A percentile compares a stretch with the other conserved stretches of the same genome.
phyloP scores from a whole-genome alignment of 345 rosid genomes.

The Rhizophora apiculata region DNA sequence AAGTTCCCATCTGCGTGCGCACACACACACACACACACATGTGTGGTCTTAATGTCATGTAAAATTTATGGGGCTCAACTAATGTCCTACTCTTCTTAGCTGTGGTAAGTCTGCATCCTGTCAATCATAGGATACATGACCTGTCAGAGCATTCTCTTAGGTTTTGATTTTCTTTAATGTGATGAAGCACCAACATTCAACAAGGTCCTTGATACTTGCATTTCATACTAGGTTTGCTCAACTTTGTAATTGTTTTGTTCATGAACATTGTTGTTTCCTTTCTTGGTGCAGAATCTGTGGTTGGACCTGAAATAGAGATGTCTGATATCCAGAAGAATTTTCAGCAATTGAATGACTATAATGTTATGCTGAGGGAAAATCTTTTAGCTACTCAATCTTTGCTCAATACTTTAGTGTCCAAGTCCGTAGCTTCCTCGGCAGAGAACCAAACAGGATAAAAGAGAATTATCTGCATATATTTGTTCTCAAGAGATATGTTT shows the following conservation, averaged over 20 bases:
- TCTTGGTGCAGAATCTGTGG: conserved; percentile 55
- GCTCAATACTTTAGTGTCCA: conserved; percentile 14
- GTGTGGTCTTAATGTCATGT: too few species aligned
- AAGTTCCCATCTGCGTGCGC: too few species aligned
- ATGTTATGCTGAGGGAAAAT: conserved; percentile 67
- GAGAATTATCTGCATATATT: too few species aligned
- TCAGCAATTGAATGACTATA: conserved; percentile 58
- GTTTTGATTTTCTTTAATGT: not conserved
- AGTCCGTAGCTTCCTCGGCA: conserved; percentile 4
- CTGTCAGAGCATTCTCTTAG: not conserved
- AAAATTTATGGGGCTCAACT: too few species aligned
- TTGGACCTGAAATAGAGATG: conserved; percentile 51
- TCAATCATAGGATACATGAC: too few species aligned
- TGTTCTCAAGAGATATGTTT: too few species aligned
- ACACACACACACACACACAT: too few species aligned
- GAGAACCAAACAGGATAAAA: too few species aligned
- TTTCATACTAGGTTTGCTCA: not conserved
- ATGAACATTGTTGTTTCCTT: not conserved
- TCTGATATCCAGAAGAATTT: conserved; percentile 62
- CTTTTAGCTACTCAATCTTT: conserved; percentile 46
- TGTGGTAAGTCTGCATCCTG: too few species aligned
- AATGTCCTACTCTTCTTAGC: too few species aligned
- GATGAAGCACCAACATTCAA: not conserved
- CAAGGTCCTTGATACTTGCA: not conserved
- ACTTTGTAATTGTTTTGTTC: not conserved